phyloP scores from a whole-genome alignment of 2,329 filamentous ascomycete species.

The Aphanoascus verrucosus region DNA sequence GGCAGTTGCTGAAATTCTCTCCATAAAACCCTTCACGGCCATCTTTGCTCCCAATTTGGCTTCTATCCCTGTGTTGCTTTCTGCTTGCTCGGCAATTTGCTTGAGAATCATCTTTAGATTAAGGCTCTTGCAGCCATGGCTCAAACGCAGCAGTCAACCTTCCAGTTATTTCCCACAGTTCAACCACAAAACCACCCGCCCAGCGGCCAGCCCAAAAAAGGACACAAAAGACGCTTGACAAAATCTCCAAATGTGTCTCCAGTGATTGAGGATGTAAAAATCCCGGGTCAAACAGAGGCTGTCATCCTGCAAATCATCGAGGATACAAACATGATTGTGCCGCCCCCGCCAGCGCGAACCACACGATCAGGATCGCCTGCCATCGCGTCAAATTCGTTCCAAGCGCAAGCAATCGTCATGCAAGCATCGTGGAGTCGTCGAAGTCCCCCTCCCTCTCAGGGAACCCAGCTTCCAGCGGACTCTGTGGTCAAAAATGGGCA shows the following conservation, averaged over 20 bases:
- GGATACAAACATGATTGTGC: constrained; percentile 25
- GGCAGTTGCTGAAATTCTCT: background rate
- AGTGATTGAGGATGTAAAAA: constrained; percentile 24
- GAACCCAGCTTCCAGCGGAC: background rate
- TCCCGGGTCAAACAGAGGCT: constrained; percentile 25
- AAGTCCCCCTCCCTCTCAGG: background rate
- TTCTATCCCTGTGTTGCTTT: background rate
- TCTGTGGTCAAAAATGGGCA: background rate
- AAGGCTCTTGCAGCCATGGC: background rate
- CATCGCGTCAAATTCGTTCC: background rate
- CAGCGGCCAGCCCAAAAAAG: constrained; percentile 25
- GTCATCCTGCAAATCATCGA: constrained; percentile 32
- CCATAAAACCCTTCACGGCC: background rate
- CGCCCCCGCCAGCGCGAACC: constrained; percentile 20
- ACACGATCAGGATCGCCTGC: background rate
- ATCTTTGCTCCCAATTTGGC: background rate
- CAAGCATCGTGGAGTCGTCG: background rate
- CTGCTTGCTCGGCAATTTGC: background rate
- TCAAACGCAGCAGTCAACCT: constrained; percentile 15
- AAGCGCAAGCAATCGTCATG: background rate
- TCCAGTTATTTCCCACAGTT: constrained; percentile 34
- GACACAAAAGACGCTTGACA: constrained; percentile 19
- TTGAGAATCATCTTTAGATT: background rate
- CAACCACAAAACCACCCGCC: constrained; percentile 22
- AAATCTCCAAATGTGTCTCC: constrained; percentile 21